A percentile compares a stretch with the other conserved stretches of the same genome.
Evolutionary conservation across 148 eudicot genomes (phyloP).

Genomic region (Cornus controversa): DNA sequence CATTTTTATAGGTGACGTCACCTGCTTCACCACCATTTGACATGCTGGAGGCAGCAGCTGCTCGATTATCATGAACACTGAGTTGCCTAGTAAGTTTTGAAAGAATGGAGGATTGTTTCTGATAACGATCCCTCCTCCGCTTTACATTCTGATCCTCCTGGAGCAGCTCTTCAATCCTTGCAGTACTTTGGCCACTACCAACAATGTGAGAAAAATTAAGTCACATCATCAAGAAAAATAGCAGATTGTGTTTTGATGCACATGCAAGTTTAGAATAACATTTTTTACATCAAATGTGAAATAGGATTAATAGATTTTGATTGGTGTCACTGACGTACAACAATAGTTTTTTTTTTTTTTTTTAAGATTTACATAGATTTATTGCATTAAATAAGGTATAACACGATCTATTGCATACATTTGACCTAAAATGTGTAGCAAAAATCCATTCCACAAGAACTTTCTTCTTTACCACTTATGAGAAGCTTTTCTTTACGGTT

Average conservation of each 20-base stretch:
- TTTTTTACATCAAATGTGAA: background rate
- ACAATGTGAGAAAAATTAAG: background rate
- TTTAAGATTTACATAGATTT: background rate
- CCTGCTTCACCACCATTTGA: conserved; percentile 52
- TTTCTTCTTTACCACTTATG: too few species aligned
- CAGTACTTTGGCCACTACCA: conserved; percentile 70
- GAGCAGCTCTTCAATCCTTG: conserved; percentile 86
- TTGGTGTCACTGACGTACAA: background rate
- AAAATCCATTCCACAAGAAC: too few species aligned
- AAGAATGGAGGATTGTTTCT: conserved; percentile 84
- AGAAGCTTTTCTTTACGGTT: too few species aligned
- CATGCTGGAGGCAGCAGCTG: conserved; percentile 69
- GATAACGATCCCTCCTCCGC: conserved; percentile 73
- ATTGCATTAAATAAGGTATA: background rate
- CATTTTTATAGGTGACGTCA: conserved; percentile 18
- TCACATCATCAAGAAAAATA: background rate
- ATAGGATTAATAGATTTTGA: background rate
- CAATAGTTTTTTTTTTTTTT: background rate
- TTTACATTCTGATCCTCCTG: conserved; percentile 91
- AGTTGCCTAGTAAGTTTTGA: conserved; percentile 87
- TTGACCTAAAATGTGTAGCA: too few species aligned
- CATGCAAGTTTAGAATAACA: background rate
- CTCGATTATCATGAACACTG: conserved; percentile 87
- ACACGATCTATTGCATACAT: too few species aligned
- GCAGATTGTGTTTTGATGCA: background rate